A percentile compares a stretch with the other conserved stretches of the same genome.
These are phyloP conservation scores for Phytophthora tubulina DNA, from an alignment of 352 stramenopile species.

Conservation along the genomic window DNA sequence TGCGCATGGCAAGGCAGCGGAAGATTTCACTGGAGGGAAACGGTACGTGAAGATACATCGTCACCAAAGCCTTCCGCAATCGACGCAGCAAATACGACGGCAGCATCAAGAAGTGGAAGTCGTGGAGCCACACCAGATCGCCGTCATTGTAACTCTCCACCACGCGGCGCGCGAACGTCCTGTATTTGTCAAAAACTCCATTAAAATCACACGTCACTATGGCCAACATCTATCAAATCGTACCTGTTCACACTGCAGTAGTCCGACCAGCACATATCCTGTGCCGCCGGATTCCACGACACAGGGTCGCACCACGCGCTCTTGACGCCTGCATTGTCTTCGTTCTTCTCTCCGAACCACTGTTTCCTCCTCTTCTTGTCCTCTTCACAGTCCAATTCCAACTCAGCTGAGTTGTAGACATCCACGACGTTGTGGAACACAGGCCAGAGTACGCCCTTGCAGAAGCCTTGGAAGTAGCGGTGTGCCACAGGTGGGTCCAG, in stretches of 20 bases:
- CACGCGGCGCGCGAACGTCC: slow-evolving; percentile 58
- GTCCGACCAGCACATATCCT: slow-evolving; percentile 81
- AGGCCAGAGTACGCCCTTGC: slow-evolving; percentile 98
- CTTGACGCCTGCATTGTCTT: slow-evolving; percentile 16
- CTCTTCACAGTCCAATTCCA: slow-evolving; percentile 61
- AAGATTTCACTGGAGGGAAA: slow-evolving; percentile 99
- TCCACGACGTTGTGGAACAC: slow-evolving; percentile 98
- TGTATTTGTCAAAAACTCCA: not conserved
- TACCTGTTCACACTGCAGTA: slow-evolving; percentile 82
- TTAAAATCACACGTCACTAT: not conserved
- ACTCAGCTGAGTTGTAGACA: slow-evolving; percentile 92
- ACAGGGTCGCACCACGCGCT: slow-evolving; percentile 65
- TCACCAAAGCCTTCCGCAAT: slow-evolving; percentile 93
- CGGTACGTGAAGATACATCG: slow-evolving; percentile 98
- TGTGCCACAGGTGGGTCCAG: slow-evolving; percentile 89
- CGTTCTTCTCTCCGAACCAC: slow-evolving; percentile 32
- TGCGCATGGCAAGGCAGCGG: slow-evolving; percentile 92
- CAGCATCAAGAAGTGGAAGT: slow-evolving; percentile 98
- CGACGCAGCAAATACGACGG: slow-evolving; percentile 96
- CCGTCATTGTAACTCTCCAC: slow-evolving; percentile 84
- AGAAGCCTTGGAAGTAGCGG: slow-evolving; percentile 94
- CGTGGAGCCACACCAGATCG: slow-evolving; percentile 97
- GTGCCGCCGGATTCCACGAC: slow-evolving; percentile 83
- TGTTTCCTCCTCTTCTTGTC: slow-evolving; percentile 6
- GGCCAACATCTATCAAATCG: not conserved